These are phyloP conservation scores for Naganishia vaughanmartiniae DNA, from an alignment of 768 basidiomycete species.

Conservation along the genomic window DNA sequence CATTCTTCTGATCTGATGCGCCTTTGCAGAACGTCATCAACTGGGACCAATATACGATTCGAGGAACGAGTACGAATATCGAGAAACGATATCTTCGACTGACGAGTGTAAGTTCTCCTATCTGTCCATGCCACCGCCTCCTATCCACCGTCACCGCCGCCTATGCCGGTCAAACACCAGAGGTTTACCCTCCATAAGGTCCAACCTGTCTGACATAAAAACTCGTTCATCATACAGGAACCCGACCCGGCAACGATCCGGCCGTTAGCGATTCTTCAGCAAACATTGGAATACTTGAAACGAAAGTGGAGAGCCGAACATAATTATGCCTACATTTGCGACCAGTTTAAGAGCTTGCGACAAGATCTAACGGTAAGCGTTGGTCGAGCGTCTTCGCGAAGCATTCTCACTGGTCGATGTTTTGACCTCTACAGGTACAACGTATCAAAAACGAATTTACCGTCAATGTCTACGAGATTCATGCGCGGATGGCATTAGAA, in stretches of 20 bases:
- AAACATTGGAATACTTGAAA: slow-evolving; percentile 82
- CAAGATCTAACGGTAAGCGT: slow-evolving; percentile 89
- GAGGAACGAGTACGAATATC: slow-evolving; percentile 79
- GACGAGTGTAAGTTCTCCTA: slow-evolving; percentile 64
- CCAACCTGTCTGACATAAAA: background rate
- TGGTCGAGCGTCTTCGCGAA: background rate
- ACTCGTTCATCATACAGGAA: slow-evolving; percentile 61
- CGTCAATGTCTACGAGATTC: slow-evolving; percentile 94
- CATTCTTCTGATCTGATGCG: slow-evolving; percentile 19
- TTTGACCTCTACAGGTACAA: slow-evolving; percentile 68
- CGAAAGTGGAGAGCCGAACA: slow-evolving; percentile 71
- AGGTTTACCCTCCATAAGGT: too few species aligned
- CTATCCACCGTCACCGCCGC: too few species aligned
- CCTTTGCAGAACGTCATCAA: slow-evolving; percentile 81
- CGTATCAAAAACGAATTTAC: slow-evolving; percentile 98
- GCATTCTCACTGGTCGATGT: background rate
- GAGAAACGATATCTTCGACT: slow-evolving; percentile 96
- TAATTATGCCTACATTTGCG: slow-evolving; percentile 87
- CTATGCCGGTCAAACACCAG: too few species aligned
- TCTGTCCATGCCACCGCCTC: too few species aligned
- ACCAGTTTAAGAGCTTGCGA: slow-evolving; percentile 94
- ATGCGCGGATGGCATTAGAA: slow-evolving; percentile 94
- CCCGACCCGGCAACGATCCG: slow-evolving; percentile 92
- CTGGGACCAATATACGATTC: slow-evolving; percentile 95
- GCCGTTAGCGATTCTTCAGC: slow-evolving; percentile 75